A percentile compares a stretch with the other conserved stretches of the same genome.
phyloP scores from a whole-genome alignment of 2,329 filamentous ascomycete genomes.

The Didymella arachidicola region DNA sequence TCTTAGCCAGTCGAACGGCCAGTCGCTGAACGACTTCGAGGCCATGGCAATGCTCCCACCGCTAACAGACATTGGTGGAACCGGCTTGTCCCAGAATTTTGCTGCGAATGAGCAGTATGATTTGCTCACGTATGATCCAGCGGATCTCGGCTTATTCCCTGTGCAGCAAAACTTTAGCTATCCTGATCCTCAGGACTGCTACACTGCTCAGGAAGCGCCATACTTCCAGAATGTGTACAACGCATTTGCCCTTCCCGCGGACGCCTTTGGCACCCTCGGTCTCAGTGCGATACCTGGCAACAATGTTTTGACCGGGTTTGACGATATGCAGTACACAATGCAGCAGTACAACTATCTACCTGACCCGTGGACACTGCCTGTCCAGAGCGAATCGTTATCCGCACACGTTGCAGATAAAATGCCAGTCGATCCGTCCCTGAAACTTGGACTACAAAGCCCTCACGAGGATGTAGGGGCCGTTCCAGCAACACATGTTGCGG shows the following conservation, averaged over 20 bases:
- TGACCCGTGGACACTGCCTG: background rate
- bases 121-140: background rate
- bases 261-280: background rate
- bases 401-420: background rate
- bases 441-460: background rate
- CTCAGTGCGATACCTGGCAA: slow-evolving; percentile 8
- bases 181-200: slow-evolving; percentile 11
- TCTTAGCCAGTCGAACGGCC: background rate
- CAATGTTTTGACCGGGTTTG: background rate
- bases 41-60: background rate
- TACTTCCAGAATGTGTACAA: slow-evolving; percentile 5
- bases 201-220: slow-evolving; percentile 3
- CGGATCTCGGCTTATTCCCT: background rate
- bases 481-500: too few relatives aligned
- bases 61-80: background rate
- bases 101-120: background rate
- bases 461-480: too few relatives aligned
- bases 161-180: slow-evolving; percentile 1
- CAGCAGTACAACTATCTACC: background rate
- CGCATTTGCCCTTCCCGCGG: background rate
- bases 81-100: background rate
- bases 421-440: background rate
- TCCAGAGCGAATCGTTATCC: background rate
- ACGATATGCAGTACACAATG: background rate
- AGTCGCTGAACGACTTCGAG: background rate